A percentile compares a stretch with the other conserved stretches of the same genome.
Evolutionary conservation across 1,284 basidiomycete species (phyloP).

Genomic region (Melampsora larici-populina): DNA sequence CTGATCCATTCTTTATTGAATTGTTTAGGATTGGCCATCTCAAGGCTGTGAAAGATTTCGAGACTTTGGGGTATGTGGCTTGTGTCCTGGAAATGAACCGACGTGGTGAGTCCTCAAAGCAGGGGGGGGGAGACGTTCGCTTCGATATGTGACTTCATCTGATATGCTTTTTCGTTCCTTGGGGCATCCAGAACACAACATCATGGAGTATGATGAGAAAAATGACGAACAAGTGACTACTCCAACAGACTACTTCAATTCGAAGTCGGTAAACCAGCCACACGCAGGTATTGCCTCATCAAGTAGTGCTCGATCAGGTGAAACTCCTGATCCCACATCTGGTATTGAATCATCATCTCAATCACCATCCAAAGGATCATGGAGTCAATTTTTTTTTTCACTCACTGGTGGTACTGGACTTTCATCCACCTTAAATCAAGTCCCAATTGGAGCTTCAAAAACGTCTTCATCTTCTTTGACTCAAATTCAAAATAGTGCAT

Average conservation of each 20-base stretch:
- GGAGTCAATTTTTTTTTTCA: slow-evolving; percentile 39
- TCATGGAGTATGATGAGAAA: not conserved
- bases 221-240: not conserved
- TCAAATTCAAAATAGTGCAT: slow-evolving; percentile 1
- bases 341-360: slow-evolving; percentile 20
- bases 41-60: slow-evolving; percentile 33
- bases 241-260: slow-evolving; percentile 37
- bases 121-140: not conserved
- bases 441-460: not conserved
- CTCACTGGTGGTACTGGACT: slow-evolving; percentile 23
- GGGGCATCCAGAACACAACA: not conserved
- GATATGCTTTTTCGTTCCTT: not conserved
- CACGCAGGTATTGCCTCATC: not conserved
- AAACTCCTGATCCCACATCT: slow-evolving; percentile 8
- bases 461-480: slow-evolving; percentile 3
- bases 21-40: slow-evolving; percentile 22
- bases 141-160: not conserved
- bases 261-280: slow-evolving; percentile 8
- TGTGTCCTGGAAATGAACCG: slow-evolving; percentile 35
- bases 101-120: slow-evolving; percentile 15
- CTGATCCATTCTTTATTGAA: not conserved
- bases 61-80: slow-evolving; percentile 39
- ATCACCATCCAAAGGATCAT: slow-evolving; percentile 37
- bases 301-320: not conserved
- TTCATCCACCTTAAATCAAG: slow-evolving; percentile 2